Evolutionary conservation across 371 early-diverging fungal genomes (phyloP).

Genomic region (Smittium culicis): DNA sequence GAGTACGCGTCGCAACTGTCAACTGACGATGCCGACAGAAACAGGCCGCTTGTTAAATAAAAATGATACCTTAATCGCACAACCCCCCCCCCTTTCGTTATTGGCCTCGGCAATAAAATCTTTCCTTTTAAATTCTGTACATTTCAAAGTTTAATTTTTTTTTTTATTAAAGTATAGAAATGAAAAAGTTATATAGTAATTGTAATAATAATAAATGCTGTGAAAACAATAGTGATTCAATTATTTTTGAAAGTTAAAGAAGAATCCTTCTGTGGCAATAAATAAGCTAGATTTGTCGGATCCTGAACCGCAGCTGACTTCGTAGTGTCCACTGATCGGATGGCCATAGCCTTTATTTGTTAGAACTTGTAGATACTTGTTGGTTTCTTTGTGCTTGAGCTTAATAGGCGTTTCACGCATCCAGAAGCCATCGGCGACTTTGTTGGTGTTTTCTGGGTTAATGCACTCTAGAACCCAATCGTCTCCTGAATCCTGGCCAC

Average conservation of each 20-base stretch:
- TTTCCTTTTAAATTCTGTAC: no score
- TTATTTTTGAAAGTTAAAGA: neutral
- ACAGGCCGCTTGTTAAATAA: neutral
- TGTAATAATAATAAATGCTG: no score
- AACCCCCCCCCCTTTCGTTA: neutral
- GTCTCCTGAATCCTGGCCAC: slow-evolving; percentile 26
- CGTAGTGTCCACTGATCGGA: slow-evolving; percentile 26
- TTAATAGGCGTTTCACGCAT: slow-evolving; percentile 18
- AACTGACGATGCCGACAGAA: slow-evolving; percentile 2
- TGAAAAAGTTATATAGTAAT: no score
- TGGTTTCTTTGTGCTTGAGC: slow-evolving; percentile 21
- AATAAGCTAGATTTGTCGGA: neutral
- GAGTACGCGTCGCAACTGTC: neutral
- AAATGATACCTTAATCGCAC: neutral
- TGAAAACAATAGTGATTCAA: no score
- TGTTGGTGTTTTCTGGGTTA: slow-evolving; percentile 19
- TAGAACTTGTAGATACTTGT: slow-evolving; percentile 21
- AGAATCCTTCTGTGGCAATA: neutral
- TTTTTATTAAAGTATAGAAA: no score
- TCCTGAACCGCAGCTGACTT: slow-evolving; percentile 21
- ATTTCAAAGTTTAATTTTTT: no score
- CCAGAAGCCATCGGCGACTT: slow-evolving; percentile 13
- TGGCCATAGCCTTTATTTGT: slow-evolving; percentile 23
- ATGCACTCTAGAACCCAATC: neutral
- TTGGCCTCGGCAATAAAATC: neutral